These are phyloP conservation scores for Pythium insidiosum DNA, from an alignment of 352 stramenopile genomes.

Conservation along the genomic window DNA sequence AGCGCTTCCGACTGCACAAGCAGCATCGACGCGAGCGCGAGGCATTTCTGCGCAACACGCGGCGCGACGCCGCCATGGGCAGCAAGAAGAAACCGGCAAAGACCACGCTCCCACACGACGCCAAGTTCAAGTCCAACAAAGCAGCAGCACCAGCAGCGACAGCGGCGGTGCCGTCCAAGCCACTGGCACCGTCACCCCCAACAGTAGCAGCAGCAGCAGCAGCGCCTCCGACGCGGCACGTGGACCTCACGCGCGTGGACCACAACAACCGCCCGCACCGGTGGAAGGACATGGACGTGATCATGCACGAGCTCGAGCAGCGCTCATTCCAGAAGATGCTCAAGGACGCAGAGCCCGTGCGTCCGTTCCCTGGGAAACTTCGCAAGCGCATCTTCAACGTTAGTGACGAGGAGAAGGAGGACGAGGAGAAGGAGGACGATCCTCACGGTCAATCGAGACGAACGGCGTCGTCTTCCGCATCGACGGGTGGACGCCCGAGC, in stretches of 20 bases:
- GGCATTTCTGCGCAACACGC: slow-evolving; percentile 45
- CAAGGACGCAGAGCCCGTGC: slow-evolving; percentile 32
- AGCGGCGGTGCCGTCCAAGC: background rate
- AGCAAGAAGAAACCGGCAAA: background rate
- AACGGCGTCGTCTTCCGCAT: background rate
- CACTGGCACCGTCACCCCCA: no score
- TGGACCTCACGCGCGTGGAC: slow-evolving; percentile 64
- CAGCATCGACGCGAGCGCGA: slow-evolving; percentile 65
- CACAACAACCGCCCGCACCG: slow-evolving; percentile 83
- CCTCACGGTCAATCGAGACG: background rate
- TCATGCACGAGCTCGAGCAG: slow-evolving; percentile 56
- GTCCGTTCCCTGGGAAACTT: slow-evolving; percentile 47
- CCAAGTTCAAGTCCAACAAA: background rate
- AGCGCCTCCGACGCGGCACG: slow-evolving; percentile 8
- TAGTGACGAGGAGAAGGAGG: slow-evolving; percentile 10
- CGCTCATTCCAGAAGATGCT: slow-evolving; percentile 52
- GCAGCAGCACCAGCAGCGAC: background rate
- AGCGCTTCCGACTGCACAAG: slow-evolving; percentile 76
- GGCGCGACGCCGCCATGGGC: slow-evolving; percentile 23
- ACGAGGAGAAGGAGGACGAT: background rate
- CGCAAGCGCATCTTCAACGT: slow-evolving; percentile 36
- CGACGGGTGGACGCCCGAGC: background rate
- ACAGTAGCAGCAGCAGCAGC: background rate
- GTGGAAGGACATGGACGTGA: slow-evolving; percentile 70
- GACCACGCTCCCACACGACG: background rate